Base-by-base conservation (phyloP, 2,329 filamentous ascomycete species). In the Penicillium sp. region DNA sequence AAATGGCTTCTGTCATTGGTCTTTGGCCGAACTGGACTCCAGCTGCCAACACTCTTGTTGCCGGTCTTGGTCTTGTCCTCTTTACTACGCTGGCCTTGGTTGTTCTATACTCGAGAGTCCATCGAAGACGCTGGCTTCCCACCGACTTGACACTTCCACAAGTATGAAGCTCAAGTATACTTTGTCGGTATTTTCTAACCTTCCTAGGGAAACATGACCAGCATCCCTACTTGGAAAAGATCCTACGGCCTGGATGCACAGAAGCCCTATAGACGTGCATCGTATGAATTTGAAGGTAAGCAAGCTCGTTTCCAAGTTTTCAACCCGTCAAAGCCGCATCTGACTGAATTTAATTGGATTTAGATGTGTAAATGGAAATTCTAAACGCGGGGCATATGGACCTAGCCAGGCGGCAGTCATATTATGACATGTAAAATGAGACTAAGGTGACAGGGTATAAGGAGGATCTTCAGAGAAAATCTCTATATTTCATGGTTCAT, bases 301-400 rank as follows among this genome's bases (percentile, higher is more conserved):
- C 11, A n/a, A 25, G 1, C 3, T 12, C 25, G 1, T 25, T 12
- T n/a, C 1, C 2, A 45, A 12, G 0, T 25, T 12, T 11, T 0
- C 2, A 45, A 12, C 19, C 10, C 19, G 11, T 7, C 5, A n/a
- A 30, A n/a, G 12, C 2, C 5, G 11, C 11, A 2, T 16, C 33
- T 48, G 7, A 19, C 22, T 19, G 11, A 8, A 17, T 26, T 26
- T 2, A n/a, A 38, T 26, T 8, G 11, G 8, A 3, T 11, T 30
- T 19, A 48, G 45, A 48, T 11, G 10, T 37, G 16, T 48, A 4
- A 26, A 48, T 28, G 7, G 5, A 2, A 7, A 16, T 1, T 9
- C 19, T 4, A 31, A 9, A 36, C 2, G 14, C 19, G 14, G 17
- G 44, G 6, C 2, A 36, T 10, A 26, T 14, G 31, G 42, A 19